Percentiles rank a stretch among this genome's conserved stretches.
Evolutionary conservation across 2,329 filamentous ascomycete genomes (phyloP).

Genomic region (Aureobasidium melanogenum): DNA sequence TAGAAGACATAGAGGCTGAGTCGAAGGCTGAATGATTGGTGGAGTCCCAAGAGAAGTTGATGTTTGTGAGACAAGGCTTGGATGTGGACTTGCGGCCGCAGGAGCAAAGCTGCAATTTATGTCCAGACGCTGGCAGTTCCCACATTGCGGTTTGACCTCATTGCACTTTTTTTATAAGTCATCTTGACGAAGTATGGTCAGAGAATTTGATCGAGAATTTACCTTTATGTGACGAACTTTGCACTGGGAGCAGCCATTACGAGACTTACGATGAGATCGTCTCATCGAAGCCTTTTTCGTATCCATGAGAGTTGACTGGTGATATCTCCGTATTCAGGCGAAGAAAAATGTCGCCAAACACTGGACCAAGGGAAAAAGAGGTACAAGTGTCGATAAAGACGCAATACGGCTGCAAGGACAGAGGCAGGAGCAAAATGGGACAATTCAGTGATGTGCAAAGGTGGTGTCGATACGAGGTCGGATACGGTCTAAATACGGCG

Average conservation of each 20-base stretch:
- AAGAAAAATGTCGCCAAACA: neutral
- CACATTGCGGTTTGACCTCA: constrained; percentile 4
- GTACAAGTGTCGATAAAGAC: too few relatives aligned
- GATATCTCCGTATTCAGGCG: neutral
- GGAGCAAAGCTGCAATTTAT: constrained; percentile 8
- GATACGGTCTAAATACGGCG: constrained; percentile 1
- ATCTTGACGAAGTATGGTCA: neutral
- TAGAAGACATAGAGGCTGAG: neutral
- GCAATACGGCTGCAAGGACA: neutral
- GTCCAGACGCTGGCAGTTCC: constrained; percentile 3
- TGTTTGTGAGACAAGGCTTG: neutral
- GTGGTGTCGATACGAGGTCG: neutral
- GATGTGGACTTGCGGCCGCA: neutral
- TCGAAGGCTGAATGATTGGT: neutral
- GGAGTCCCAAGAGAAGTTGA: neutral
- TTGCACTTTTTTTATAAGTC: neutral
- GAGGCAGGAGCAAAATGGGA: neutral
- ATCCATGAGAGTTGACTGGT: neutral
- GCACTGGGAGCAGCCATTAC: constrained; percentile 30
- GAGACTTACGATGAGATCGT: constrained; percentile 31
- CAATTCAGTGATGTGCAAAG: neutral
- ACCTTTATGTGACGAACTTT: constrained; percentile 33
- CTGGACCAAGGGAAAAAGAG: too few relatives aligned
- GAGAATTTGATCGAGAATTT: neutral
- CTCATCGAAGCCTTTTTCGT: constrained; percentile 11